phyloP scores from a whole-genome alignment of 805 yeast species.

The Ogataea thermomethanolica region DNA sequence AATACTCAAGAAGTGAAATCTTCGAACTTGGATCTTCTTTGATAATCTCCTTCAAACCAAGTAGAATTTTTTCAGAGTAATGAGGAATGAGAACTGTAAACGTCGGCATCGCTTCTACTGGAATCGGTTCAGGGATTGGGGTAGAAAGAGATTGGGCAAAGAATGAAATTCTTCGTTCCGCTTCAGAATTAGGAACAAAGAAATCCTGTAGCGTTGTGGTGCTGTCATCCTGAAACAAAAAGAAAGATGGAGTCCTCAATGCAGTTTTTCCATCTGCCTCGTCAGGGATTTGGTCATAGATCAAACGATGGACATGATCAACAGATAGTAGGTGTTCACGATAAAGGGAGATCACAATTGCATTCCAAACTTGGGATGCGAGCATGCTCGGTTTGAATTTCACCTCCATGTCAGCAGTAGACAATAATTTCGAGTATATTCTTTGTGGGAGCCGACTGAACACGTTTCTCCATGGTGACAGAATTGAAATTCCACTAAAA shows the following conservation, averaged over 20 bases:
- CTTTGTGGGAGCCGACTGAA: conserved; percentile 50
- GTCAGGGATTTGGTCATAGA: conserved; percentile 44
- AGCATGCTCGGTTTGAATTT: conserved; percentile 39
- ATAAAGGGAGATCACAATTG: conserved; percentile 50
- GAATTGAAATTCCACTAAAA: conserved; percentile 49
- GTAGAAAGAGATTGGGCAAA: conserved; percentile 53
- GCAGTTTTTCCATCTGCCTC: conserved; percentile 40
- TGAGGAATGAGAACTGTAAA: conserved; percentile 53
- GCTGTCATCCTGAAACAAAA: conserved; percentile 47
- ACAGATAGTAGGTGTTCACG: conserved; percentile 50
- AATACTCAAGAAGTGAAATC: conserved; percentile 68
- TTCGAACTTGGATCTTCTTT: conserved; percentile 44
- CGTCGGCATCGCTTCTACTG: conserved; percentile 45
- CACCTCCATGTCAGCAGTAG: conserved; percentile 43
- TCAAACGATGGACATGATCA: conserved; percentile 41
- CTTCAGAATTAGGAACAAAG: conserved; percentile 45
- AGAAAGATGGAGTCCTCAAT: conserved; percentile 43
- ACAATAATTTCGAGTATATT: conserved; percentile 45
- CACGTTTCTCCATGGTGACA: conserved; percentile 59
- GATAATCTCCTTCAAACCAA: conserved; percentile 44
- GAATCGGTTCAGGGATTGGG: conserved; percentile 45
- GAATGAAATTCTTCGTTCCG: conserved; percentile 49
- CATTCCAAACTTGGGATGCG: conserved; percentile 52
- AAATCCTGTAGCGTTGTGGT: conserved; percentile 36
- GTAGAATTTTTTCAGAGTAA: conserved; percentile 46